Conservation (phyloP, 768 basidiomycete genomes). For the Naganishia friedmannii region DNA sequence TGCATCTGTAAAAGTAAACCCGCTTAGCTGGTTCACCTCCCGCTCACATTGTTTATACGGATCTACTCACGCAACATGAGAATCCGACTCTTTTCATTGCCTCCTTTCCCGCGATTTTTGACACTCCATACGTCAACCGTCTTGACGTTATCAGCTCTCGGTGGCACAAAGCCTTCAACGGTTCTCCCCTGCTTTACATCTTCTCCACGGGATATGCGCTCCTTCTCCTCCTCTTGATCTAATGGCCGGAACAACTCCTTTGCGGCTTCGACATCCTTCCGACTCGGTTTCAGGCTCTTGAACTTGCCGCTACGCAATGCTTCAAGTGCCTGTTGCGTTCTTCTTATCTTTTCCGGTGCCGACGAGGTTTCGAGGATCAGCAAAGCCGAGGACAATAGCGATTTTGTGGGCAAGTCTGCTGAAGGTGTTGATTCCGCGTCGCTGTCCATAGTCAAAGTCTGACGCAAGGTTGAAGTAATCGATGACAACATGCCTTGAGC, state of each 20-base stretch:
- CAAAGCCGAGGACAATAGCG: slow-evolving; percentile 73
- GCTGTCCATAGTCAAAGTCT: background rate
- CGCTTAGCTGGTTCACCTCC: background rate
- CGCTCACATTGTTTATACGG: background rate
- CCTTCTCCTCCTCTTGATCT: slow-evolving; percentile 52
- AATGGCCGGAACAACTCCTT: slow-evolving; percentile 53
- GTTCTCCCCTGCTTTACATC: slow-evolving; percentile 13
- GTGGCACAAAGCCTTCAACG: slow-evolving; percentile 24
- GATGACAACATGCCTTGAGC: slow-evolving; percentile 37
- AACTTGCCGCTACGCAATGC: slow-evolving; percentile 69
- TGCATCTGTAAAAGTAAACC: slow-evolving; percentile 54
- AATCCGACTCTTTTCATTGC: slow-evolving; percentile 60
- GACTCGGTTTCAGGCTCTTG: slow-evolving; percentile 60
- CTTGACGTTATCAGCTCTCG: slow-evolving; percentile 45
- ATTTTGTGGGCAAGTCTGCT: slow-evolving; percentile 40
- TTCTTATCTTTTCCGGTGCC: slow-evolving; percentile 62
- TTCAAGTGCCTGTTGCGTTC: slow-evolving; percentile 66
- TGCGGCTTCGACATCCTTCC: slow-evolving; percentile 50
- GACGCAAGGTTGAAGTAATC: slow-evolving; percentile 31
- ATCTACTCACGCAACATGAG: slow-evolving; percentile 62
- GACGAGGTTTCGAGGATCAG: slow-evolving; percentile 72
- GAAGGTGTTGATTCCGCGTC: background rate
- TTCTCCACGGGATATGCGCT: slow-evolving; percentile 1
- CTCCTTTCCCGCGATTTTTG: slow-evolving; percentile 57
- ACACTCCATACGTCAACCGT: slow-evolving; percentile 57